A percentile compares a stretch with the other conserved stretches of the same genome.
Conservation (phyloP, 2,329 filamentous ascomycete genomes). For the Emmonsia crescens region DNA sequence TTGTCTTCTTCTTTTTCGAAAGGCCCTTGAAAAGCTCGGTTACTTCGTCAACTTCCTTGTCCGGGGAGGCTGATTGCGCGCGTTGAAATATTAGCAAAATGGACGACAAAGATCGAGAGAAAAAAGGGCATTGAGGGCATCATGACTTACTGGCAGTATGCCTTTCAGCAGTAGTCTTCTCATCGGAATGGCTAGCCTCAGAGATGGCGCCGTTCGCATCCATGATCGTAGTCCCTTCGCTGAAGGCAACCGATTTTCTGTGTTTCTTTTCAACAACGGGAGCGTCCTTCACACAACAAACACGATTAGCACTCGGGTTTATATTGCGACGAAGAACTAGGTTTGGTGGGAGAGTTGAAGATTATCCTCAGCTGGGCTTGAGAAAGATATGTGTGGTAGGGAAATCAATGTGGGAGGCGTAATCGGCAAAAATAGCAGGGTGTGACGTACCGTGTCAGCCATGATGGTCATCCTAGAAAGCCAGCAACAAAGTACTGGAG, state of each 20-base stretch:
- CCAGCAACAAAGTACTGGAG: background rate
- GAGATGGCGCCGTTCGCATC: slow-evolving; percentile 80
- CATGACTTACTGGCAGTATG: slow-evolving; percentile 55
- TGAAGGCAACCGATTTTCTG: slow-evolving; percentile 91
- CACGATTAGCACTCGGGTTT: slow-evolving; percentile 15
- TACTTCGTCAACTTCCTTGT: slow-evolving; percentile 53
- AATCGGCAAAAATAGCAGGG: slow-evolving; percentile 24
- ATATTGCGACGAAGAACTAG: background rate
- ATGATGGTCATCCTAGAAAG: slow-evolving; percentile 18
- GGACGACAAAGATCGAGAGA: background rate
- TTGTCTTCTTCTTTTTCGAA: slow-evolving; percentile 63
- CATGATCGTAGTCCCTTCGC: slow-evolving; percentile 75
- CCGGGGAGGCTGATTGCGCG: slow-evolving; percentile 38
- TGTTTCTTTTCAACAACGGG: slow-evolving; percentile 41
- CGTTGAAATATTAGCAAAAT: slow-evolving; percentile 38
- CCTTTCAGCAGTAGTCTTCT: slow-evolving; percentile 71
- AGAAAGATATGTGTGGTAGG: slow-evolving; percentile 1
- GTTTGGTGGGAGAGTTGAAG: background rate
- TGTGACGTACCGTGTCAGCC: slow-evolving; percentile 36
- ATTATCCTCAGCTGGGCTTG: slow-evolving; percentile 16
- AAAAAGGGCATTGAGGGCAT: background rate
- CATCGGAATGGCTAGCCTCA: slow-evolving; percentile 58
- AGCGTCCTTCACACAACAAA: slow-evolving; percentile 29
- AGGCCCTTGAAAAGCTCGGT: slow-evolving; percentile 58
- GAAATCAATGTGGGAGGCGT: slow-evolving; percentile 15